Evolutionary conservation across 2,329 filamentous ascomycete genomes (phyloP).

Genomic region (Escovopsis weberi): DNA sequence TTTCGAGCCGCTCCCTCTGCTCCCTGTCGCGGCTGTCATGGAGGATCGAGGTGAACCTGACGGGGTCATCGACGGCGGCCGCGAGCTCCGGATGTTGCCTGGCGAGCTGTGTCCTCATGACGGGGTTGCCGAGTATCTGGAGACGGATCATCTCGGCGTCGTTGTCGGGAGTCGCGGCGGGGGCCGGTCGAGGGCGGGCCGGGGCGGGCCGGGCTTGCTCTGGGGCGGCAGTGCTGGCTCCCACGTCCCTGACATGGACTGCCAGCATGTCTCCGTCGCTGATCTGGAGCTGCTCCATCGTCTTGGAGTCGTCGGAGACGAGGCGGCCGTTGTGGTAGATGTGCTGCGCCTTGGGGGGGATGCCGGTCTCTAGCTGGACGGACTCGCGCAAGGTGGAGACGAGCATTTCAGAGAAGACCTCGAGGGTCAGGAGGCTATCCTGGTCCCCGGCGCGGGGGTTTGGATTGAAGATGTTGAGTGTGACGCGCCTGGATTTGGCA

Average conservation of each 20-base stretch:
- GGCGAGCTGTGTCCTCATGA: constrained; percentile 54
- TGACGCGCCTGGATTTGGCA: constrained; percentile 54
- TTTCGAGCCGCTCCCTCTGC: constrained; percentile 56
- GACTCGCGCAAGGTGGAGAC: constrained; percentile 75
- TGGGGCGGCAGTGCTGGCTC: constrained; percentile 29
- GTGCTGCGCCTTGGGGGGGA: constrained; percentile 60
- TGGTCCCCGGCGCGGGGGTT: constrained; percentile 53
- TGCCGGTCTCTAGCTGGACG: constrained; percentile 68
- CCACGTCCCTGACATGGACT: constrained; percentile 57
- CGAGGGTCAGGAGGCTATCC: constrained; percentile 65
- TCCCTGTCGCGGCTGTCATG: constrained; percentile 54
- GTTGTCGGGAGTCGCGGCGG: constrained; percentile 23
- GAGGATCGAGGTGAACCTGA: constrained; percentile 61
- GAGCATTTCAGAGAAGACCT: constrained; percentile 71
- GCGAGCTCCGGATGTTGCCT: constrained; percentile 64
- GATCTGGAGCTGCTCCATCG: constrained; percentile 67
- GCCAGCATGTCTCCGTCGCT: constrained; percentile 86
- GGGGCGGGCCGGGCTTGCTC: constrained; percentile 14
- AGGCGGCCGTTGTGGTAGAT: constrained; percentile 83
- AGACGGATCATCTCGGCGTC: constrained; percentile 74
- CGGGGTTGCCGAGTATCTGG: constrained; percentile 67
- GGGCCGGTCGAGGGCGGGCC: constrained; percentile 15
- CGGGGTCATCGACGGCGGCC: constrained; percentile 58
- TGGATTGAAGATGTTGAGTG: constrained; percentile 67
- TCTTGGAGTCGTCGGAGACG: constrained; percentile 63